A percentile compares a stretch with the other conserved stretches of the same genome.
phyloP scores from a whole-genome alignment of 225 moss, liverwort and hornwort genomes.

The Physcomitrium patens region DNA sequence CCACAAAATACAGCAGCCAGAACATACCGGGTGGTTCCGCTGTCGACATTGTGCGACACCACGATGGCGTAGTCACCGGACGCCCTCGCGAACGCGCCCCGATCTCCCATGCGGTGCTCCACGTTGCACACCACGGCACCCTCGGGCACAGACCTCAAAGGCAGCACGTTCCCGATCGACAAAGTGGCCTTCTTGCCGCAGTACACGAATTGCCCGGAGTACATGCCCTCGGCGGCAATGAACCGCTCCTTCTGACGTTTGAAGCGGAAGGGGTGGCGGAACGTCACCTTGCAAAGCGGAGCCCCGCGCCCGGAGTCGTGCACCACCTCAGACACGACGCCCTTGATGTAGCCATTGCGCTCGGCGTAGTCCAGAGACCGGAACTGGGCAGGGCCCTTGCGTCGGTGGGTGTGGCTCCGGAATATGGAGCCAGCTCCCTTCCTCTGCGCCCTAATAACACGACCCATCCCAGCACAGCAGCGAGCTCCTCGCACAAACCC shows the following conservation, averaged over 20 bases:
- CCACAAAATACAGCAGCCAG: neutral
- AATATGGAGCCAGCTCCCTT: conserved; percentile 88
- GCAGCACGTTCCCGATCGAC: conserved; percentile 76
- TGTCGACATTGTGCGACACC: conserved; percentile 84
- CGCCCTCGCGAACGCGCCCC: conserved; percentile 79
- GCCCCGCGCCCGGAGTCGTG: conserved; percentile 78
- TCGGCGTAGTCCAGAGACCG: conserved; percentile 76
- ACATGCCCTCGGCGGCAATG: conserved; percentile 92
- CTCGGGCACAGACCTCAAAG: conserved; percentile 74
- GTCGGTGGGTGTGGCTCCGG: conserved; percentile 67
- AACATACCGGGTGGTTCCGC: conserved; percentile 72
- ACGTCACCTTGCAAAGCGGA: conserved; percentile 70
- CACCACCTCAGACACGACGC: conserved; percentile 71
- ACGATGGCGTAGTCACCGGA: conserved; percentile 90
- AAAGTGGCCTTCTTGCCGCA: conserved; percentile 89
- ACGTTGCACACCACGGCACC: conserved; percentile 94
- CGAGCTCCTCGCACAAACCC: too few relatives aligned
- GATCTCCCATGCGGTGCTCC: conserved; percentile 89
- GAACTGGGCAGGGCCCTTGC: conserved; percentile 75
- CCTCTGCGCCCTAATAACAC: conserved; percentile 83
- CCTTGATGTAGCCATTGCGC: conserved; percentile 89
- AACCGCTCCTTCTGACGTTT: conserved; percentile 89
- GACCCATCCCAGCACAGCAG: conserved; percentile 53
- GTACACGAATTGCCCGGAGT: conserved; percentile 85
- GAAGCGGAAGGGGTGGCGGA: conserved; percentile 83